Evolutionary conservation across 2,329 filamentous ascomycete genomes (phyloP), one percentile per base, ranked within the genome.

Genomic region (Monilinia fructicola): DNA sequence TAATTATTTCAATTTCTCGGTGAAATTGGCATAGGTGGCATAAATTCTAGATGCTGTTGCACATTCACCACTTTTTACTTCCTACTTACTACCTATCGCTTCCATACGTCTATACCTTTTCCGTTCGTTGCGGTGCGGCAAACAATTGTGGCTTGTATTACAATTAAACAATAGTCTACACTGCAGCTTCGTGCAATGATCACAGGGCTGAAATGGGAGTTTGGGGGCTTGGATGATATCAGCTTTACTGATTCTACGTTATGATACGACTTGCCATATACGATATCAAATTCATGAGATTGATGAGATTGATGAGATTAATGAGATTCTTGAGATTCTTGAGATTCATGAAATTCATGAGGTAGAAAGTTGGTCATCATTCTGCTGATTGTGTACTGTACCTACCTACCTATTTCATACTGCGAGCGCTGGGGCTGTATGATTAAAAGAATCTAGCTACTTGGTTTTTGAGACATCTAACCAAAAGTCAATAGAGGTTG

Each of bases 21-120:
- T 54, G 53, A 38, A 50, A 60, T 35, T 23, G 58, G 28, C 58
- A 48, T 26, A 60, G 18, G 56, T 48, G 42, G 42, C 56, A 50
- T 38, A 50, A 60, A 38, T 14, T 50, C 31, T 50, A 50, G 58
- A 60, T 60, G 44, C 28, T 38, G 4, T 60, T 26, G 50, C 44
- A n/a, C 58, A 28, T 14, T 50, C 44, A 48, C 14, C 35, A 23
- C 42, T 48, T 16, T 2, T 38, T 46, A n/a, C 28, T 48, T 35
- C 5, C 28, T 48, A 38, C n/a, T 58, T 9, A 28, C 26, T 38
- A 18, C 42, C 38, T 50, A 35, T 21, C 21, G 11, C 31, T 50
- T 50, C 9, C 14, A 38, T 38, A 14, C 31, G 28, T 48, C 18
- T 26, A 18, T 23, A 21, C 21, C 21, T 35, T 60, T 48, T 21